Percentiles rank a stretch among this genome's conserved stretches.
These are phyloP conservation scores for Magnolia sinica DNA, from an alignment of 164 flowering plant genomes.

Conservation along the genomic window DNA sequence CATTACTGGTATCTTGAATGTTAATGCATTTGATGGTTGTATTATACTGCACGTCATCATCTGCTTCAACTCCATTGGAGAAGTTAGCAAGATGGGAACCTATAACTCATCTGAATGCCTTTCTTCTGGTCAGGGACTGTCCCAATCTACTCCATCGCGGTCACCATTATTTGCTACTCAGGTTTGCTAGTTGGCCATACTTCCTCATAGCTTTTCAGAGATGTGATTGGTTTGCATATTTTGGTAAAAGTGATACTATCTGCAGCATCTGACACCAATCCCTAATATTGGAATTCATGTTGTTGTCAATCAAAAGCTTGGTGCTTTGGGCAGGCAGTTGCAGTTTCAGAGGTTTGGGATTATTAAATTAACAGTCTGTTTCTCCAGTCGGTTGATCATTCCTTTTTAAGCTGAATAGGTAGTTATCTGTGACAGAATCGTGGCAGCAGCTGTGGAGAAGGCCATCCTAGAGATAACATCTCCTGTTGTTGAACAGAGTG, in stretches of 20 bases:
- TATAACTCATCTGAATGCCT: conserved; percentile 71
- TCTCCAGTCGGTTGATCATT: background rate
- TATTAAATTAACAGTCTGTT: background rate
- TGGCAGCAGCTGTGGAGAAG: conserved; percentile 86
- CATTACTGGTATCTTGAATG: too few species aligned
- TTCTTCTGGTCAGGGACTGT: conserved; percentile 68
- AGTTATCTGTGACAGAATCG: conserved; percentile 50
- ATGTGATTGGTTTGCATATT: too few species aligned
- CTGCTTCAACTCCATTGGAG: conserved; percentile 51
- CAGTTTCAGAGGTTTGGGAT: conserved; percentile 77
- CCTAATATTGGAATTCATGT: conserved; percentile 75
- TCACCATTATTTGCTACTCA: conserved; percentile 60
- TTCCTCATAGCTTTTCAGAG: background rate
- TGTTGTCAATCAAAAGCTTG: conserved; percentile 73
- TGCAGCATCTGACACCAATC: conserved; percentile 64
- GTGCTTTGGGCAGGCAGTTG: conserved; percentile 55
- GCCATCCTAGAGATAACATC: conserved; percentile 82
- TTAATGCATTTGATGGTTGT: conserved; percentile 18
- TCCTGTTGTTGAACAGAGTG: conserved; percentile 86
- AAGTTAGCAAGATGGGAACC: conserved; percentile 77
- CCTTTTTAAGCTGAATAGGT: background rate
- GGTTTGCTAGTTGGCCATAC: conserved; percentile 27
- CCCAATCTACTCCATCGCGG: conserved; percentile 59
- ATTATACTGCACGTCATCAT: conserved; percentile 71
- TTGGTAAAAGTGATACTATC: conserved; percentile 12